These are phyloP conservation scores for Aegilops bicornis DNA, from an alignment of 176 grass and related monocot genomes.

Conservation along the genomic window DNA sequence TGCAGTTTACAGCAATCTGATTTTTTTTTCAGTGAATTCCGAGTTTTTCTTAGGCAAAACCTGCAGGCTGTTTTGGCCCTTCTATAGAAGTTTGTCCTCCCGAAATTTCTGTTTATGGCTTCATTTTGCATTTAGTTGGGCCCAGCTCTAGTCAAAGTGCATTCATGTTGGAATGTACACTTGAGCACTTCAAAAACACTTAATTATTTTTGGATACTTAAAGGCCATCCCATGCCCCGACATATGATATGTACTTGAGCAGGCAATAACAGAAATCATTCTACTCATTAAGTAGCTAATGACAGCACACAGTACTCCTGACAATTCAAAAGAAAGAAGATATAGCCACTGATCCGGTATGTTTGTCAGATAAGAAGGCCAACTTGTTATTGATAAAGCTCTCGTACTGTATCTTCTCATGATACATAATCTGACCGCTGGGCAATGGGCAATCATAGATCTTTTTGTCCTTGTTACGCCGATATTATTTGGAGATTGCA, in stretches of 20 bases:
- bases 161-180: slow-evolving; percentile 6
- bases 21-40: not conserved
- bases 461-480: not conserved
- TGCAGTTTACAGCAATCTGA: slow-evolving; percentile 2
- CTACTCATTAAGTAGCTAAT: no score
- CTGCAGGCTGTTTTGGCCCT: slow-evolving; percentile 3
- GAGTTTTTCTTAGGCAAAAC: not conserved
- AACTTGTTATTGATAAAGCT: not conserved
- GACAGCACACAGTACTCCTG: not conserved
- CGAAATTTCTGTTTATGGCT: slow-evolving; percentile 14
- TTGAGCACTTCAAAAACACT: not conserved
- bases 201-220: no score
- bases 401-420: slow-evolving; percentile 1
- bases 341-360: slow-evolving; percentile 1
- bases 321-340: not conserved
- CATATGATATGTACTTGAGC: not conserved
- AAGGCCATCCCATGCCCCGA: no score
- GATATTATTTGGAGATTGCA: not conserved
- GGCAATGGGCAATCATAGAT: not conserved
- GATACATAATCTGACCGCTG: not conserved
- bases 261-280: no score
- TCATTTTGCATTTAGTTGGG: slow-evolving; percentile 12
- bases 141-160: not conserved
- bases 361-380: not conserved
- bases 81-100: slow-evolving; percentile 1